Conservation (phyloP, 176 grass and related monocot genomes). For the Elaeis guineensis region DNA sequence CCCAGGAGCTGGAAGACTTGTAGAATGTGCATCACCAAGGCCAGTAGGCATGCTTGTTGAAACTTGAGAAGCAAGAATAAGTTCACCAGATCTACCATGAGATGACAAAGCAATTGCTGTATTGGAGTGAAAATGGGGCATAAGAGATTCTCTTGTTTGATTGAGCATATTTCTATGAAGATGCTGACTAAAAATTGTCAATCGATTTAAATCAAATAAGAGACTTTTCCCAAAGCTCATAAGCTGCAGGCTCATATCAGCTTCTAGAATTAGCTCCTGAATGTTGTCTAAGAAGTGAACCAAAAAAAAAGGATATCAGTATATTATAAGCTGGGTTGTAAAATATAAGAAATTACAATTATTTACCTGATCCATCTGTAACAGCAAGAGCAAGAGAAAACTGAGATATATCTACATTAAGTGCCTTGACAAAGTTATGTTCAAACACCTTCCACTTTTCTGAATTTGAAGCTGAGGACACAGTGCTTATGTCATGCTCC, state of each 20-base stretch:
- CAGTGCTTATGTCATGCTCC: constrained; percentile 16
- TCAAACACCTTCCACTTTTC: constrained; percentile 26
- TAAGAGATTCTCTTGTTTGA: constrained; percentile 28
- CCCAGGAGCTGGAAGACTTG: constrained; percentile 23
- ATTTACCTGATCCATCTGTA: constrained; percentile 46
- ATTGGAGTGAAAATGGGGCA: constrained; percentile 56
- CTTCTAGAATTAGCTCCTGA: constrained; percentile 53
- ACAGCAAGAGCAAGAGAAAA: constrained; percentile 52
- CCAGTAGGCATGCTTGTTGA: constrained; percentile 14
- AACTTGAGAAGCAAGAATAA: constrained; percentile 18
- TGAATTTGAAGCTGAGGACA: constrained; percentile 25
- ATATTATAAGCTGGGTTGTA: background rate
- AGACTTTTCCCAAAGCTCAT: constrained; percentile 41
- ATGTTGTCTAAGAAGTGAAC: constrained; percentile 28
- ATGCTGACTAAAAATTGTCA: constrained; percentile 43
- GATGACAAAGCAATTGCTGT: constrained; percentile 34
- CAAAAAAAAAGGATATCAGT: background rate
- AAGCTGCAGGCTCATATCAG: constrained; percentile 36
- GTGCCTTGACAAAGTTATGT: constrained; percentile 32
- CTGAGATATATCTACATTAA: constrained; percentile 46
- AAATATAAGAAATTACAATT: constrained; percentile 17
- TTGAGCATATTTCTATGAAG: constrained; percentile 28
- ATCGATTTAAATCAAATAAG: constrained; percentile 38
- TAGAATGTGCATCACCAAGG: constrained; percentile 31
- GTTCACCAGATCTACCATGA: constrained; percentile 46